Conservation (phyloP, 441 rosid species). For the Corymbia citriodora region DNA sequence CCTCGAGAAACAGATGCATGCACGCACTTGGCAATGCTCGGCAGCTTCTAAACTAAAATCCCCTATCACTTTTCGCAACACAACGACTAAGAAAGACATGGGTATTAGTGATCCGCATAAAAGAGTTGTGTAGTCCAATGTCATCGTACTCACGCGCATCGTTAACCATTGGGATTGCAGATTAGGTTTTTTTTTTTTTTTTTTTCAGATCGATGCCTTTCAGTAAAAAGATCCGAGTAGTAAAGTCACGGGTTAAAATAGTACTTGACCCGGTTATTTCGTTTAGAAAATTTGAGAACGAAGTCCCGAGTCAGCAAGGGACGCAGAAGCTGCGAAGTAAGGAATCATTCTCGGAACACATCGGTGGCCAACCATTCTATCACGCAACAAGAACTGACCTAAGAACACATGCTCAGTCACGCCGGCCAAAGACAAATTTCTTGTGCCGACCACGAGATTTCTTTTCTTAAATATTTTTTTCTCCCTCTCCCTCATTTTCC, state of each 20-base stretch:
- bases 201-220: background rate
- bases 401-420: background rate
- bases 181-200: background rate
- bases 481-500: background rate
- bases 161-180: background rate
- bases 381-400: background rate
- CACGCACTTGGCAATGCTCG: background rate
- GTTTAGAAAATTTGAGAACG: background rate
- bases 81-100: background rate
- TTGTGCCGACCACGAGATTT: background rate
- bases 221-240: background rate
- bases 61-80: background rate
- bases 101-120: background rate
- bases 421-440: background rate
- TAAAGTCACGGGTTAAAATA: background rate
- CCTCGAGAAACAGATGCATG: background rate
- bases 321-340: background rate
- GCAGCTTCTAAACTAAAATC: background rate
- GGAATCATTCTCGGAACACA: background rate
- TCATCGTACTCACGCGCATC: background rate
- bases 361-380: background rate
- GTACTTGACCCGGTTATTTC: background rate
- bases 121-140: background rate
- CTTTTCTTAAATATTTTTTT: background rate
- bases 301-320: background rate